Percentiles rank a stretch among this genome's conserved stretches.
These are phyloP conservation scores for Cordyceps farinosa DNA, from an alignment of 2,329 filamentous ascomycete genomes.

Conservation along the genomic window DNA sequence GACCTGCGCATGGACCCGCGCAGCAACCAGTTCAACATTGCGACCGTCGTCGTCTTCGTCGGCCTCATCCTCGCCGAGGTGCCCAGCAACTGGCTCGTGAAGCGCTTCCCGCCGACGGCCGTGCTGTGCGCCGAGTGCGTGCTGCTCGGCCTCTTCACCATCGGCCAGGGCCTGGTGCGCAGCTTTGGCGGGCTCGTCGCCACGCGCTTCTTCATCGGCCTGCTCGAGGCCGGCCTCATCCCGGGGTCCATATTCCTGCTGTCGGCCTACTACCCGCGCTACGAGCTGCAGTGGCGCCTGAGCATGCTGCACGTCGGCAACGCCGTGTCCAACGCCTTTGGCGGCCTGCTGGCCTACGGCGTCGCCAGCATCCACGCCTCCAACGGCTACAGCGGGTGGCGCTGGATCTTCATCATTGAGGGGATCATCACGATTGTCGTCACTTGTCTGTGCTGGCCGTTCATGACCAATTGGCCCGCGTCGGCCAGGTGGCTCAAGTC, in stretches of 20 bases:
- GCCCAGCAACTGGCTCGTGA: conserved; percentile 35
- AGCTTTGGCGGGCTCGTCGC: conserved; percentile 45
- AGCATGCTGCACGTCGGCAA: conserved; percentile 36
- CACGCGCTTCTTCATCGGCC: conserved; percentile 39
- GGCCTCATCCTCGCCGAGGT: conserved; percentile 31
- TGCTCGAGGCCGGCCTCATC: conserved; percentile 44
- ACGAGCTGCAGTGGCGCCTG: conserved; percentile 29
- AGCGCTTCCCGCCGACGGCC: conserved; percentile 32
- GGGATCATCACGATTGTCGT: conserved; percentile 31
- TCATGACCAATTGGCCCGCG: conserved; percentile 11
- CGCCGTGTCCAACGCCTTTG: conserved; percentile 40
- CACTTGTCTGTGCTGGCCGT: conserved; percentile 13
- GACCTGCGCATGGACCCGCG: conserved; percentile 42
- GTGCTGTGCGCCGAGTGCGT: conserved; percentile 29
- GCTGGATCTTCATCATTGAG: conserved; percentile 55
- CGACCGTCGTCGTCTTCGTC: conserved; percentile 17
- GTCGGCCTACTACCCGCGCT: conserved; percentile 29
- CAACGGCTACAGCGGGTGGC: conserved; percentile 41
- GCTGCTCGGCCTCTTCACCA: conserved; percentile 36
- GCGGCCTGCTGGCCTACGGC: conserved; percentile 41
- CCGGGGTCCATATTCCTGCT: conserved; percentile 31
- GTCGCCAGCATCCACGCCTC: conserved; percentile 43
- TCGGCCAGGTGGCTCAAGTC: conserved; percentile 6
- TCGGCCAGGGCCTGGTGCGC: conserved; percentile 42
- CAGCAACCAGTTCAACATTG: conserved; percentile 51